Conservation (phyloP, 495 filamentous ascomycete species). For the Daldinia decipiens region DNA sequence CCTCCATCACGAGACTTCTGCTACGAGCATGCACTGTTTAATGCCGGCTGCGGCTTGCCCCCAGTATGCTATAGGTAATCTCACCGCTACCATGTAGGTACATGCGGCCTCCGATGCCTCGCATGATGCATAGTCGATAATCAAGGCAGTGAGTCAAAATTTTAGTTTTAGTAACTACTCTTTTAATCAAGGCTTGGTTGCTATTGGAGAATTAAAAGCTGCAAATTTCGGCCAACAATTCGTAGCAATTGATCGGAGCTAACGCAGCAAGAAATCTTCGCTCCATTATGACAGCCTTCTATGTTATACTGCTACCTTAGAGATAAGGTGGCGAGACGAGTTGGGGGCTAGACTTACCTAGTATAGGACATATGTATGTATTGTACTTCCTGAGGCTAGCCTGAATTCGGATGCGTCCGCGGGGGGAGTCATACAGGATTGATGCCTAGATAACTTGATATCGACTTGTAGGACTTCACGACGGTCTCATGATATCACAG, state of each 20-base stretch:
- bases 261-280: background rate
- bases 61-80: constrained; percentile 3
- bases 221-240: constrained; percentile 1
- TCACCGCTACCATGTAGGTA: constrained; percentile 26
- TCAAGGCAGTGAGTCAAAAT: background rate
- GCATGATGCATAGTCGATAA: constrained; percentile 4
- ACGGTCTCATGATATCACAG: constrained; percentile 2
- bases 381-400: constrained; percentile 16
- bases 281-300: constrained; percentile 19
- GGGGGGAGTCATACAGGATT: constrained; percentile 8
- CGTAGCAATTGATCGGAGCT: background rate
- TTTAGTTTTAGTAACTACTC: background rate
- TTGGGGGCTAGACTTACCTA: constrained; percentile 36
- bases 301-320: background rate
- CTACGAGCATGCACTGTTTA: constrained; percentile 1
- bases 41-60: background rate
- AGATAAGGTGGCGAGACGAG: constrained; percentile 12
- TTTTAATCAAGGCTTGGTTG: constrained; percentile 11
- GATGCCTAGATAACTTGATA: constrained; percentile 4
- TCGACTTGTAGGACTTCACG: background rate
- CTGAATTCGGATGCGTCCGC: constrained; percentile 15
- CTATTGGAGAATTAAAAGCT: constrained; percentile 6
- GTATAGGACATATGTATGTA: too few species aligned
- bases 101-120: constrained; percentile 15
- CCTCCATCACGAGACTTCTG: constrained; percentile 5